Percentiles rank a stretch among this genome's conserved stretches.
Evolutionary conservation across 1,284 basidiomycete genomes (phyloP).

Genomic region (Trichosporon ovoides): DNA sequence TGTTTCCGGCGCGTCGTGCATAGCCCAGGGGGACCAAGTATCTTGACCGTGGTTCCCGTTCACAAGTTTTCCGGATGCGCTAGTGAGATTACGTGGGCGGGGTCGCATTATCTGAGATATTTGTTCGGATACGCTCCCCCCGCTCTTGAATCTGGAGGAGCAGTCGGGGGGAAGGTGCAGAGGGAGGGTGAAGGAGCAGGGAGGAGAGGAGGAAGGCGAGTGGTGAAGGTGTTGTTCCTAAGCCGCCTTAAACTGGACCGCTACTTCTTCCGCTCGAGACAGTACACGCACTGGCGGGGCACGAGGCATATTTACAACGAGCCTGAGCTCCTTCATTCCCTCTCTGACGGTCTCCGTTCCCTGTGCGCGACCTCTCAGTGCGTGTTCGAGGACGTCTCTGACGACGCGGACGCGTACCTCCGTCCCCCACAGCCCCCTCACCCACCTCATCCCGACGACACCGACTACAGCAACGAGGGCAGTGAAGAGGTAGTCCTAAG

Average conservation of each 20-base stretch:
- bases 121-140: slow-evolving; percentile 43
- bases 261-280: slow-evolving; percentile 18
- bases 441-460: too few relatives aligned
- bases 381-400: slow-evolving; percentile 27
- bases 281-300: slow-evolving; percentile 39
- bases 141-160: slow-evolving; percentile 14
- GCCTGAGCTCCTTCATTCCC: slow-evolving; percentile 23
- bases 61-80: background rate
- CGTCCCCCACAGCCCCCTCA: too few relatives aligned
- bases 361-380: slow-evolving; percentile 17
- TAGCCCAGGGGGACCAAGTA: background rate
- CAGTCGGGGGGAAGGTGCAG: too few relatives aligned
- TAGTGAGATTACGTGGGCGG: slow-evolving; percentile 41
- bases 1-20: background rate
- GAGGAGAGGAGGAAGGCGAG: background rate
- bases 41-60: background rate
- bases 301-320: slow-evolving; percentile 42
- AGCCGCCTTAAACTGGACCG: slow-evolving; percentile 35
- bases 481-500: background rate
- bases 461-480: too few relatives aligned
- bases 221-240: slow-evolving; percentile 42
- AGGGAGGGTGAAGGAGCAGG: background rate
- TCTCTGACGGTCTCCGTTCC: slow-evolving; percentile 21
- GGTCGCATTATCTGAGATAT: slow-evolving; percentile 42
- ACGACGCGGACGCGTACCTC: slow-evolving; percentile 31